These are phyloP conservation scores for Termitomyces sp. DNA, from an alignment of 768 basidiomycete species.

Conservation along the genomic window DNA sequence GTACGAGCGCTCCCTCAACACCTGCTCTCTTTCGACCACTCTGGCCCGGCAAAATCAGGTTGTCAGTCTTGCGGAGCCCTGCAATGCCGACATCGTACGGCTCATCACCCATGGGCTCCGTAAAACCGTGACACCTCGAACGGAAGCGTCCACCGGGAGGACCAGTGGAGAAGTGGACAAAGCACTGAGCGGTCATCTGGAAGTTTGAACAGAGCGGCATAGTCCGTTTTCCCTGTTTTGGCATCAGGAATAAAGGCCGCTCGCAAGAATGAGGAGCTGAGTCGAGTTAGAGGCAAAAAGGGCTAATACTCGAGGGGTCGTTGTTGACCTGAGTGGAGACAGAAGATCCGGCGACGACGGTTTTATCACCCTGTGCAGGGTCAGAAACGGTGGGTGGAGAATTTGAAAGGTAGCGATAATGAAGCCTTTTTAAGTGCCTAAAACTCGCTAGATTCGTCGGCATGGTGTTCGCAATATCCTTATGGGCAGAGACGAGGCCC, in stretches of 20 bases:
- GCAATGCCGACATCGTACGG: conserved; percentile 8
- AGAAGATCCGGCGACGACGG: not conserved
- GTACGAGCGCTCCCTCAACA: not conserved
- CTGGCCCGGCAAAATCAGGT: not conserved
- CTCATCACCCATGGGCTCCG: conserved; percentile 6
- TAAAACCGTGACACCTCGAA: not conserved
- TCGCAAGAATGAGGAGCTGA: not conserved
- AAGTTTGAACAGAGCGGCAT: conserved; percentile 2
- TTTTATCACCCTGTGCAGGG: not conserved
- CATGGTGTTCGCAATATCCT: not conserved
- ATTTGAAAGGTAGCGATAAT: not conserved
- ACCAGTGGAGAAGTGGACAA: not conserved
- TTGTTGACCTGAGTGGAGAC: not conserved
- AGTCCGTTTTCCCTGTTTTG: conserved; percentile 3
- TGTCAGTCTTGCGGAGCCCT: not conserved
- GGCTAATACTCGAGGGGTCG: not conserved
- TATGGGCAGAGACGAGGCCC: not conserved
- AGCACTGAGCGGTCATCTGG: conserved; percentile 3
- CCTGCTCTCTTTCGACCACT: not conserved
- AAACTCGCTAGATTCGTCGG: not conserved
- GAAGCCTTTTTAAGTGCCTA: not conserved
- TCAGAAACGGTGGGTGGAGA: not conserved
- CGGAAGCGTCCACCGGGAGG: not conserved
- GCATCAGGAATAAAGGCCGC: not conserved
- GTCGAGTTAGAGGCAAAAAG: conserved; percentile 8